Evolutionary conservation across 331 rosid genomes (phyloP).

Genomic region (Quercus phellos): DNA sequence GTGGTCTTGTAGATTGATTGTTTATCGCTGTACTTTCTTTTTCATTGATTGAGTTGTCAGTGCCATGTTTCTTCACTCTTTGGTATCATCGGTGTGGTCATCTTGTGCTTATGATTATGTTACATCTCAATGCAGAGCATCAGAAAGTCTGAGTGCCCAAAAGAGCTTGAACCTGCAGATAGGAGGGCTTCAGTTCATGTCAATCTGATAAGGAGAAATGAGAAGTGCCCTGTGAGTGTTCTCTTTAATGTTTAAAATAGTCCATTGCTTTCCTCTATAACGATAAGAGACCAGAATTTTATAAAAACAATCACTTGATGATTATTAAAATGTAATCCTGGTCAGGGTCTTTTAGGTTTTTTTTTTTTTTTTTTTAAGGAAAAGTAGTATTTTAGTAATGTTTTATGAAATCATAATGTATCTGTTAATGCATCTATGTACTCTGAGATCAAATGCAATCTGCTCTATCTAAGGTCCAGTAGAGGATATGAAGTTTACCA

Average conservation of each 20-base stretch:
- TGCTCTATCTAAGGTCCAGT: not conserved
- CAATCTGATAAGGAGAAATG: constrained; percentile 76
- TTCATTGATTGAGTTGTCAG: not conserved
- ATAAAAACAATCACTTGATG: not conserved
- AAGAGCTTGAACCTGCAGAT: constrained; percentile 85
- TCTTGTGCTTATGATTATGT: constrained; percentile 14
- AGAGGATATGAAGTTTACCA: not conserved
- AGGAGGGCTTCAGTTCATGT: constrained; percentile 74
- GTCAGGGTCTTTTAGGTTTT: not conserved
- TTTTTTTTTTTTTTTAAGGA: too few species aligned
- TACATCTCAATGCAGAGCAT: constrained; percentile 63
- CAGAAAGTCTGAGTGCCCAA: constrained; percentile 82
- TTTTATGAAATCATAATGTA: not conserved
- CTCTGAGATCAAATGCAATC: not conserved
- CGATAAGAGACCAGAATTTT: not conserved
- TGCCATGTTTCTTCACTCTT: constrained; percentile 1
- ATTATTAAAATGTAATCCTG: not conserved
- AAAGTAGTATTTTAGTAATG: not conserved
- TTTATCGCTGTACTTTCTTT: not conserved
- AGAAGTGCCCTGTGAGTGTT: constrained; percentile 70
- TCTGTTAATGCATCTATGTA: not conserved
- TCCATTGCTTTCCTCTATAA: not conserved
- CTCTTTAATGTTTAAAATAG: constrained; percentile 14
- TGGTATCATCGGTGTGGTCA: not conserved
- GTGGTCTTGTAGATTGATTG: not conserved